A percentile compares a stretch with the other conserved stretches of the same genome.
These are phyloP conservation scores for Coniferiporia weirii DNA, from an alignment of 1,284 basidiomycete genomes.

Conservation along the genomic window DNA sequence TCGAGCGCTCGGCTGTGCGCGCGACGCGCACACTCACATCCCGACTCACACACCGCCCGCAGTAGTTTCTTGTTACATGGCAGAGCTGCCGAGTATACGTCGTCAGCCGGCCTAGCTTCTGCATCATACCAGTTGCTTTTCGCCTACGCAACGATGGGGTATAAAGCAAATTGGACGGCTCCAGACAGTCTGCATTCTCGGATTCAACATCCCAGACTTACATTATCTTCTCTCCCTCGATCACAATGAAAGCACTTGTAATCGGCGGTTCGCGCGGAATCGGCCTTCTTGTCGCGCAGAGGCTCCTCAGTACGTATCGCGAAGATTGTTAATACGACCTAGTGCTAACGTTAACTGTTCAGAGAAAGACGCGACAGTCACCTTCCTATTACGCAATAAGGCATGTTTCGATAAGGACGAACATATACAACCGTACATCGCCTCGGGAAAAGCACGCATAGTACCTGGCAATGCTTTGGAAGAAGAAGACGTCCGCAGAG, in stretches of 20 bases:
- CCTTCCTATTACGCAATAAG: slow-evolving; percentile 44
- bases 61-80: too few species aligned
- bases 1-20: too few species aligned
- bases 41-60: too few species aligned
- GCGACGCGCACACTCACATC: too few species aligned
- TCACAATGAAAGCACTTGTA: slow-evolving; percentile 35
- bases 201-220: too few species aligned
- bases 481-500: slow-evolving; percentile 37
- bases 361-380: slow-evolving; percentile 46
- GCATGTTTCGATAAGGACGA: slow-evolving; percentile 42
- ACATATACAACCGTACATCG: slow-evolving; percentile 36
- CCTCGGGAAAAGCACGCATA: slow-evolving; percentile 38
- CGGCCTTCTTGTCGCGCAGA: slow-evolving; percentile 48
- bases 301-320: slow-evolving; percentile 42
- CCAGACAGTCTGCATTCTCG: too few species aligned
- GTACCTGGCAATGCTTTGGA: slow-evolving; percentile 49
- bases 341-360: neutral
- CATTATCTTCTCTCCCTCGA: neutral
- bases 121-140: too few species aligned
- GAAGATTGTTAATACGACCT: neutral
- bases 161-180: too few species aligned
- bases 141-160: too few species aligned
- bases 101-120: too few species aligned
- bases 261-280: slow-evolving; percentile 64
- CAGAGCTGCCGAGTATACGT: too few species aligned